A percentile compares a stretch with the other conserved stretches of the same genome.
Conservation (phyloP, 2,329 filamentous ascomycete species). For the Endoconidiophora polonica region DNA sequence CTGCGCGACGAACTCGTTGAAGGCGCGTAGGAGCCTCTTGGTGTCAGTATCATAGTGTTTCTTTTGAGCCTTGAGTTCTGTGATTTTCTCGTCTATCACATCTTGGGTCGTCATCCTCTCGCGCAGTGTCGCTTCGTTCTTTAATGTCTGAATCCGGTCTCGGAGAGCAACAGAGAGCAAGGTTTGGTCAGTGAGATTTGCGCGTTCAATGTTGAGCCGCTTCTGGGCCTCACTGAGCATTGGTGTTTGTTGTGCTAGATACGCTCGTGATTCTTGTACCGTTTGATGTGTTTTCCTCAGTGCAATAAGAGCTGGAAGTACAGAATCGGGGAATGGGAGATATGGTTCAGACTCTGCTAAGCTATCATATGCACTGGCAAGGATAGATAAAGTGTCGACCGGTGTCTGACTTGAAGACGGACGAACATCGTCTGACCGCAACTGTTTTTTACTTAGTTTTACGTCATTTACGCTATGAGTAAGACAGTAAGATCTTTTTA, state of each 20-base stretch:
- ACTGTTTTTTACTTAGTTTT: constrained; percentile 14
- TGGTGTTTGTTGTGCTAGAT: constrained; percentile 30
- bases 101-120: constrained; percentile 43
- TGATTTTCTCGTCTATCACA: constrained; percentile 44
- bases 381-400: constrained; percentile 24
- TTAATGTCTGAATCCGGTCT: constrained; percentile 42
- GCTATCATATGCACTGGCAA: constrained; percentile 50
- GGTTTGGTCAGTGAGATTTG: constrained; percentile 36
- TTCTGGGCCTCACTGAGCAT: constrained; percentile 28
- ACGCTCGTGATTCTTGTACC: constrained; percentile 45
- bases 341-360: constrained; percentile 45
- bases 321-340: constrained; percentile 49
- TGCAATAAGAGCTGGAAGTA: constrained; percentile 55
- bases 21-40: constrained; percentile 39
- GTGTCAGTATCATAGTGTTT: constrained; percentile 44
- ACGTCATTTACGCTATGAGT: not conserved
- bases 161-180: constrained; percentile 36
- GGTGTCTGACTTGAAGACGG: constrained; percentile 5
- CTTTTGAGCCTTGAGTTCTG: constrained; percentile 42
- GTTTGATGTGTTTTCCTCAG: constrained; percentile 49
- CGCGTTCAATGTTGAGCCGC: constrained; percentile 33
- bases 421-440: constrained; percentile 11
- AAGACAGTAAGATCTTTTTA: constrained; percentile 16
- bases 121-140: constrained; percentile 37
- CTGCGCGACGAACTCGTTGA: constrained; percentile 55